Evolutionary conservation across 768 basidiomycete species (phyloP).

Genomic region (Strobilomyces dryophilus): DNA sequence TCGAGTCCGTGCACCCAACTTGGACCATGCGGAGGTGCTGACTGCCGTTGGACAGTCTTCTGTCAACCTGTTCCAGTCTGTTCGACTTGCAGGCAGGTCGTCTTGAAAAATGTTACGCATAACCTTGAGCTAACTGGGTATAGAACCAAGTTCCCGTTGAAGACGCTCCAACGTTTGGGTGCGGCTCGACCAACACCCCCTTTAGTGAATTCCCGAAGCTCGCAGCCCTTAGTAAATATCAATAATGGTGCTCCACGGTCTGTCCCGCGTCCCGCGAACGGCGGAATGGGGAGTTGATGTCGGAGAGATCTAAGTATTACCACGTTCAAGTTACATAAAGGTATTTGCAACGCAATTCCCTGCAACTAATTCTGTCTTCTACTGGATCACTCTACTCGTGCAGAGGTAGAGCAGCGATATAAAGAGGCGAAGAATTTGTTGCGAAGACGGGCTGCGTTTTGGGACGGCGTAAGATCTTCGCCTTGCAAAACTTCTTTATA

Average conservation of each 20-base stretch:
- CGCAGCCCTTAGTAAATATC: constrained; percentile 32
- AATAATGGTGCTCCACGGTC: constrained; percentile 27
- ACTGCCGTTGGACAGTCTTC: constrained; percentile 57
- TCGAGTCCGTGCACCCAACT: constrained; percentile 62
- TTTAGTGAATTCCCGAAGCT: constrained; percentile 27
- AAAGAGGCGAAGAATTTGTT: constrained; percentile 40
- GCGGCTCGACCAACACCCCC: constrained; percentile 47
- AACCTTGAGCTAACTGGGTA: constrained; percentile 1
- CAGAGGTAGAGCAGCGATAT: constrained; percentile 52
- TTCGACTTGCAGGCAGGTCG: constrained; percentile 82
- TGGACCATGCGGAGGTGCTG: constrained; percentile 1
- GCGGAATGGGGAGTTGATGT: constrained; percentile 16
- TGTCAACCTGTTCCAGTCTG: constrained; percentile 93
- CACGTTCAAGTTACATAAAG: background rate
- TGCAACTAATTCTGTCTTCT: background rate
- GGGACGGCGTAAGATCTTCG: constrained; percentile 32
- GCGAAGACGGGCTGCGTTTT: constrained; percentile 1
- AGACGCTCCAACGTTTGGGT: constrained; percentile 80
- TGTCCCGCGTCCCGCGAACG: constrained; percentile 14
- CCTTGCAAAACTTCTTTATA: constrained; percentile 23
- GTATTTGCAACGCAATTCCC: background rate
- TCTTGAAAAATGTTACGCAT: background rate
- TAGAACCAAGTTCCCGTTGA: constrained; percentile 94
- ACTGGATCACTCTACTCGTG: constrained; percentile 10
- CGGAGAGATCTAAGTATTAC: background rate